These are phyloP conservation scores for Daucus carota DNA, from an alignment of 129 eudicot genomes.

Conservation along the genomic window DNA sequence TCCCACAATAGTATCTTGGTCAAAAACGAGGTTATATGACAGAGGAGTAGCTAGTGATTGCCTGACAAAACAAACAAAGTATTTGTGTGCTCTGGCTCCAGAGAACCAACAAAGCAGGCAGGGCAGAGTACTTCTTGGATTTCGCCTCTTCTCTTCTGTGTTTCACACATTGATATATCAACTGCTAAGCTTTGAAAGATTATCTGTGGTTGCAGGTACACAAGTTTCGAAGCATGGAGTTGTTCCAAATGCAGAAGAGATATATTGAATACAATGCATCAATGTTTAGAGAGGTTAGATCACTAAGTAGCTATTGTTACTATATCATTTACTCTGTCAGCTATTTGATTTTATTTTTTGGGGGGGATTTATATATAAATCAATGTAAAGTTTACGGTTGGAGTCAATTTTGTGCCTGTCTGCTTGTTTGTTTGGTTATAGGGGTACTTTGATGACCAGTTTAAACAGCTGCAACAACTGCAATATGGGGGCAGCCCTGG, in stretches of 20 bases:
- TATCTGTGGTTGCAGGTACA: too few species aligned
- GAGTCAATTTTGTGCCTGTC: too few species aligned
- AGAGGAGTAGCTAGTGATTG: background rate
- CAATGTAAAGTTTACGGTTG: too few species aligned
- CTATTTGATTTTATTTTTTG: too few species aligned
- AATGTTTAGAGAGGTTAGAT: constrained; percentile 55
- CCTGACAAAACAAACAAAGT: background rate
- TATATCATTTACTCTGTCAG: background rate
- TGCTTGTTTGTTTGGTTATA: constrained; percentile 9
- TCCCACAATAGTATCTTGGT: background rate
- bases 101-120: constrained; percentile 5
- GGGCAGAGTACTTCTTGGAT: constrained; percentile 1
- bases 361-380: too few species aligned
- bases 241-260: constrained; percentile 59
- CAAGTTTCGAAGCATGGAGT: constrained; percentile 35
- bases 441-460: constrained; percentile 66
- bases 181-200: background rate
- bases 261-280: constrained; percentile 45
- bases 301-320: background rate
- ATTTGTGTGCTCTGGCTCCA: background rate
- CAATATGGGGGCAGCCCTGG: constrained; percentile 73
- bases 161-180: constrained; percentile 3
- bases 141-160: background rate
- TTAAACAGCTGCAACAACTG: constrained; percentile 65
- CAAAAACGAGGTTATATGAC: background rate